These are phyloP conservation scores for Cyclostephanos tholiformis DNA, from an alignment of 108 stramenopile species.

Conservation along the genomic window DNA sequence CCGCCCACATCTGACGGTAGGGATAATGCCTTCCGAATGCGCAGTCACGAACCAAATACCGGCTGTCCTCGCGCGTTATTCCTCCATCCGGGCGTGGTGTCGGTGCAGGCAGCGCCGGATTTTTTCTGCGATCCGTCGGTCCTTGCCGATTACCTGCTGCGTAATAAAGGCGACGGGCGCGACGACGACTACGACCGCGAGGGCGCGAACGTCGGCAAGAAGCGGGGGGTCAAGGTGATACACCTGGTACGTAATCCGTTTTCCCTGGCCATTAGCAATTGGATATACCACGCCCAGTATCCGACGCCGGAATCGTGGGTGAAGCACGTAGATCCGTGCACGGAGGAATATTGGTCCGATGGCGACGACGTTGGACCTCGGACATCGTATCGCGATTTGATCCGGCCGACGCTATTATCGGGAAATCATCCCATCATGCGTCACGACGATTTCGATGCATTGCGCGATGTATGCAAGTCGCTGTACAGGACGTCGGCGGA, in stretches of 20 bases:
- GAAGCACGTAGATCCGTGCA: slow-evolving; percentile 21
- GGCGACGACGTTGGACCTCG: background rate
- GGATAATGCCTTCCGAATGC: background rate
- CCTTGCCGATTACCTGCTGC: slow-evolving; percentile 24
- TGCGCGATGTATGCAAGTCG: background rate
- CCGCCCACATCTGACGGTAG: background rate
- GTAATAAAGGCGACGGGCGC: background rate
- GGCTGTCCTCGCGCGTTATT: slow-evolving; percentile 20
- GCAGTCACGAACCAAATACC: slow-evolving; percentile 2
- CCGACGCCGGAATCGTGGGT: slow-evolving; percentile 45
- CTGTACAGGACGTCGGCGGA: background rate
- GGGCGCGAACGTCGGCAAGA: background rate
- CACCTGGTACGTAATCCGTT: slow-evolving; percentile 37
- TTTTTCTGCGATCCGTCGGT: slow-evolving; percentile 32
- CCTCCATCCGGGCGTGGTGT: slow-evolving; percentile 10
- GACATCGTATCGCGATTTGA: background rate
- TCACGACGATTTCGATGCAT: background rate
- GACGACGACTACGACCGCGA: background rate
- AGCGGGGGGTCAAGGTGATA: slow-evolving; percentile 28
- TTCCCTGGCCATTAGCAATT: slow-evolving; percentile 30
- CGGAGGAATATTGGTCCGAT: slow-evolving; percentile 2
- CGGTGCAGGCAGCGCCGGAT: slow-evolving; percentile 31
- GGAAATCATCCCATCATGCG: slow-evolving; percentile 1
- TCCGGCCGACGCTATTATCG: background rate
- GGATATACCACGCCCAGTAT: slow-evolving; percentile 28